These are phyloP conservation scores for Cladobotryum protrusum DNA, from an alignment of 2,329 filamentous ascomycete genomes.

Conservation along the genomic window DNA sequence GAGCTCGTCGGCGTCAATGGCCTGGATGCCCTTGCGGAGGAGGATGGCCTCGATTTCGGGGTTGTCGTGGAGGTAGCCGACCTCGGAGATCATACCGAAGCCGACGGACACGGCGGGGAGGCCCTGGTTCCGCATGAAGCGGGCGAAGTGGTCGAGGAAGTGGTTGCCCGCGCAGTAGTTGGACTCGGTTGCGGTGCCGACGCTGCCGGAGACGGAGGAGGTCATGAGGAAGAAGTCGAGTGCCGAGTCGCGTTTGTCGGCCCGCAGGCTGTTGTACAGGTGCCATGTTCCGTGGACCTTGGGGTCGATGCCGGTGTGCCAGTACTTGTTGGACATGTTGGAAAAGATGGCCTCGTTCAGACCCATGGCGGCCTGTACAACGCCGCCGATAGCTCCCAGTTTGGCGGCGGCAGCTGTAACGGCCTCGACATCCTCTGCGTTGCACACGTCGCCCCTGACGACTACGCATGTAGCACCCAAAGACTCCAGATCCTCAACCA, in stretches of 20 bases:
- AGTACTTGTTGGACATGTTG: conserved; percentile 18
- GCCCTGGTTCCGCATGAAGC: conserved; percentile 20
- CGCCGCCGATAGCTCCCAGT: conserved; percentile 20
- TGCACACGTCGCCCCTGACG: conserved; percentile 16
- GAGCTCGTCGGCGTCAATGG: conserved; percentile 27
- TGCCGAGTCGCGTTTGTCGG: not conserved
- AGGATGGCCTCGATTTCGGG: conserved; percentile 30
- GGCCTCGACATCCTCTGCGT: conserved; percentile 12
- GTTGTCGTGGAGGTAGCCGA: conserved; percentile 31
- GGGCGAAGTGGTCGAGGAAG: conserved; percentile 30
- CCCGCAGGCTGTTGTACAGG: conserved; percentile 16
- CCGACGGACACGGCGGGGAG: conserved; percentile 23
- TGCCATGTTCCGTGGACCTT: conserved; percentile 21
- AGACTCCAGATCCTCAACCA: conserved; percentile 14
- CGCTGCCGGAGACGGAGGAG: conserved; percentile 20
- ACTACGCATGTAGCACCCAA: conserved; percentile 18
- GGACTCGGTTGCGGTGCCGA: conserved; percentile 24
- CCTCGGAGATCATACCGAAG: conserved; percentile 29
- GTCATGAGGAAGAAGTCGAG: conserved; percentile 28
- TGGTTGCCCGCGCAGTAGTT: conserved; percentile 26
- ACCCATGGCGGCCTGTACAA: conserved; percentile 30
- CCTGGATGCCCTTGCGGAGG: conserved; percentile 28
- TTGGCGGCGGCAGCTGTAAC: conserved; percentile 1
- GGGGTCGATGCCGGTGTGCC: conserved; percentile 18
- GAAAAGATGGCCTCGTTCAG: conserved; percentile 21